phyloP scores from a whole-genome alignment of 2,329 filamentous ascomycete species.

The Beauveria rudraprayagi region DNA sequence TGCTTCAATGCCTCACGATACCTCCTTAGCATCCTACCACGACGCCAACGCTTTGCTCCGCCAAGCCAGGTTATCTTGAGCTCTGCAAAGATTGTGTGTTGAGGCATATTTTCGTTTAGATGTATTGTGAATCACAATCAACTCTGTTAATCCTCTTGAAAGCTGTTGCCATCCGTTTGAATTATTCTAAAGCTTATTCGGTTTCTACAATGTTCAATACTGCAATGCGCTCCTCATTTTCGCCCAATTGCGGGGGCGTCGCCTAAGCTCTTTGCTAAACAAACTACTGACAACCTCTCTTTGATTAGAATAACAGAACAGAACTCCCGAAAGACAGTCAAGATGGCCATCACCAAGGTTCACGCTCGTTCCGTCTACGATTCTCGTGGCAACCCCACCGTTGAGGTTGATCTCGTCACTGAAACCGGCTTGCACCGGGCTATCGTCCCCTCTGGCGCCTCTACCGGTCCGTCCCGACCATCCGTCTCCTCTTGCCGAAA shows the following conservation, averaged over 20 bases:
- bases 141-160: not conserved
- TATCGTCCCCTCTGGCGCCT: constrained; percentile 94
- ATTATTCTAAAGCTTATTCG: not conserved
- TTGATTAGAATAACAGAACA: not conserved
- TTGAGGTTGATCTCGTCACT: constrained; percentile 95
- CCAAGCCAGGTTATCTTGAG: not conserved
- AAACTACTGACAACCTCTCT: not conserved
- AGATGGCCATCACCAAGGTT: constrained; percentile 85
- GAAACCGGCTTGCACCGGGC: constrained; percentile 95
- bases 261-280: not conserved
- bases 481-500: constrained; percentile 15
- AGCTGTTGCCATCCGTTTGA: not conserved
- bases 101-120: constrained; percentile 17
- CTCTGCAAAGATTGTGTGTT: constrained; percentile 7
- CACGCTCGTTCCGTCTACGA: constrained; percentile 96
- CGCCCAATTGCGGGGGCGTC: not conserved
- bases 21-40: constrained; percentile 8
- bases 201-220: not conserved
- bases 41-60: constrained; percentile 2
- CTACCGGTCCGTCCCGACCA: constrained; percentile 61
- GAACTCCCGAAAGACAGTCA: constrained; percentile 28
- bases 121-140: not conserved
- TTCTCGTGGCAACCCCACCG: constrained; percentile 96
- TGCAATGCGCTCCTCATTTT: not conserved
- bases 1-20: not conserved